Evolutionary conservation across 2,329 filamentous ascomycete genomes (phyloP).

Genomic region (Didymella glomerata): DNA sequence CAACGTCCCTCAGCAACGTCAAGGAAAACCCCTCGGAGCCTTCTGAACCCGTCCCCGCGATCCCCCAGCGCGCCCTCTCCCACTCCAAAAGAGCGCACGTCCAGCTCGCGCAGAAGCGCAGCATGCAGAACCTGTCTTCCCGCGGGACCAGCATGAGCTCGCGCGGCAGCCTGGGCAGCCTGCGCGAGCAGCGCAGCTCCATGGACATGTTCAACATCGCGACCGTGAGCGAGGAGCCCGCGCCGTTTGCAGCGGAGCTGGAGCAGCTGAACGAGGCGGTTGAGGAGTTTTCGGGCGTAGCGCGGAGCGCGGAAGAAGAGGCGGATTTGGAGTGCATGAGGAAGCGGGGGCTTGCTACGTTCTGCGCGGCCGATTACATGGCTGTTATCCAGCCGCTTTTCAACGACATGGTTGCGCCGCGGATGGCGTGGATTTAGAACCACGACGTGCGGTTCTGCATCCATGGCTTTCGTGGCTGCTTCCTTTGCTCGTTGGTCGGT

Average conservation of each 20-base stretch:
- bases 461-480: too few relatives aligned
- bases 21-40: slow-evolving; percentile 29
- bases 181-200: slow-evolving; percentile 61
- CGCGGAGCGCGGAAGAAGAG: slow-evolving; percentile 70
- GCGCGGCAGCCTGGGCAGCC: slow-evolving; percentile 61
- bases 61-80: slow-evolving; percentile 81
- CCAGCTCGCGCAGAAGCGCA: slow-evolving; percentile 73
- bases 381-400: slow-evolving; percentile 75
- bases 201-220: slow-evolving; percentile 52
- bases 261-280: slow-evolving; percentile 92
- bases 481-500: too few relatives aligned
- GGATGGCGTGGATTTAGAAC: slow-evolving; percentile 49
- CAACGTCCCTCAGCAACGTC: slow-evolving; percentile 41
- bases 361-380: slow-evolving; percentile 83
- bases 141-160: slow-evolving; percentile 21
- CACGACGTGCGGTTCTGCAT: too few relatives aligned
- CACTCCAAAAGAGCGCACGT: slow-evolving; percentile 91
- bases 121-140: slow-evolving; percentile 57
- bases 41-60: slow-evolving; percentile 64
- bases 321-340: slow-evolving; percentile 77
- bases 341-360: slow-evolving; percentile 74
- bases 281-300: slow-evolving; percentile 76
- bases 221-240: slow-evolving; percentile 38
- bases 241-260: slow-evolving; percentile 87
- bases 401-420: slow-evolving; percentile 34